A percentile compares a stretch with the other conserved stretches of the same genome.
These are phyloP conservation scores for Pulveroboletus sp. DNA, from an alignment of 768 basidiomycete genomes.

Conservation along the genomic window DNA sequence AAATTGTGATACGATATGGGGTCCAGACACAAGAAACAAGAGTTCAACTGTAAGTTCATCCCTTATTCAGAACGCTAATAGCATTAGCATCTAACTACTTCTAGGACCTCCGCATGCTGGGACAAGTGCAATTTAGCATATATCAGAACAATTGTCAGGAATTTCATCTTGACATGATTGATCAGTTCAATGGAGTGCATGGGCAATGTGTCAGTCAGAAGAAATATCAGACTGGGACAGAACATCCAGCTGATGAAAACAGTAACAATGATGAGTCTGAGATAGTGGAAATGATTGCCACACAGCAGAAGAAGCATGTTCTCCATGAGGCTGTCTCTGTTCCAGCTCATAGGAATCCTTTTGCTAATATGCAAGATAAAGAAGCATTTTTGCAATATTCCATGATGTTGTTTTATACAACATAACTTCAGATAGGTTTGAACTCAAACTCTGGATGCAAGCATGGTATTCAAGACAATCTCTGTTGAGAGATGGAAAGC, in stretches of 20 bases:
- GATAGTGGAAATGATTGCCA: background rate
- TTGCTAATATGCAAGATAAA: conserved; percentile 1
- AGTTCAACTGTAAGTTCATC: conserved; percentile 3
- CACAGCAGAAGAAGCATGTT: background rate
- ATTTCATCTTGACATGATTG: background rate
- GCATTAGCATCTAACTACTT: background rate
- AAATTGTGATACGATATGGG: conserved; percentile 35
- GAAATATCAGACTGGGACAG: background rate
- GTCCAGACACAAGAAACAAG: conserved; percentile 7
- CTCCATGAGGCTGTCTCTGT: conserved; percentile 1
- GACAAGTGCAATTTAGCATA: conserved; percentile 4
- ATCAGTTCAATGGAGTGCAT: background rate
- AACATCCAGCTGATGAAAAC: background rate
- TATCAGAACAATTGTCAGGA: conserved; percentile 8
- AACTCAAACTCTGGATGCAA: no score
- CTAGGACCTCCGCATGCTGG: conserved; percentile 10
- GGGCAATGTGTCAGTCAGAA: background rate
- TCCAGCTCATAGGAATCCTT: conserved; percentile 5
- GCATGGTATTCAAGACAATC: no score
- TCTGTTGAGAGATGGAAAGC: no score
- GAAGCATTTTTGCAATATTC: background rate
- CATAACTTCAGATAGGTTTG: conserved; percentile 8
- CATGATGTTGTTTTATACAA: background rate
- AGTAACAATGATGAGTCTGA: background rate
- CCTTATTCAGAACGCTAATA: background rate